Evolutionary conservation across 257 asterid genomes (phyloP), one percentile per base, ranked within the genome.

Genomic region (Penstemon barbatus): DNA sequence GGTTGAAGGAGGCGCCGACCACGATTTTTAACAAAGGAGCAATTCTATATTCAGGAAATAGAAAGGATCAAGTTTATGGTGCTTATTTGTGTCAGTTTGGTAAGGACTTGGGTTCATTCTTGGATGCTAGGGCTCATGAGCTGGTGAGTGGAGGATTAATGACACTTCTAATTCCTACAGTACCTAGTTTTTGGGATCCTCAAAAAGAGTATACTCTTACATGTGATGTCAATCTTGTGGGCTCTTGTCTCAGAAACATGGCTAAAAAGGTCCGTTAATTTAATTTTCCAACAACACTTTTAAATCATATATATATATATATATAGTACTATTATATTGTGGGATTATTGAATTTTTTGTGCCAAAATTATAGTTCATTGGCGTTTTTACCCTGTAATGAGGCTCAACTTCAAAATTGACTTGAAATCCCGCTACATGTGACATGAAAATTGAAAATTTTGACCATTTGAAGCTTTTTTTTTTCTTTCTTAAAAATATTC

Each of bases 111-210:
- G 77, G 7, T 0, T 48, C 75, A 0, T 80, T 77, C 69, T 45
- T 80, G 69, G 43, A 46, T 60, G 68, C 45, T 0, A 70, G 85
- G 55, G 81, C 75, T 0, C 54, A 48, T 4, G 82, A 80, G 64
- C 15, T 76, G 57, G 77, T 80, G 33, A 25, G 5, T 46, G 85
- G 76, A 52, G 84, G 84, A 11, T 25, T 79, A n/a, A 63, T 79
- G 79, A 66, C 75, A 11, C 66, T 79, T 65, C 41, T 82, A 4
- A 4, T 76, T 11, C 77, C 78, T 9, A 80, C 59, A 7, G 77
- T 46, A 9, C 80, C 81, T 36, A 42, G 8, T 2, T 15, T 19
- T 8, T 41, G 25, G 57, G 52, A 66, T 3, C 55, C 66, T 8
- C 18, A 61, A 7, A 60, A 40, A 18, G 65, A 49, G 50, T 76